Base-by-base conservation (phyloP, 257 asterid genomes). In the Nicotiana tabacum region DNA sequence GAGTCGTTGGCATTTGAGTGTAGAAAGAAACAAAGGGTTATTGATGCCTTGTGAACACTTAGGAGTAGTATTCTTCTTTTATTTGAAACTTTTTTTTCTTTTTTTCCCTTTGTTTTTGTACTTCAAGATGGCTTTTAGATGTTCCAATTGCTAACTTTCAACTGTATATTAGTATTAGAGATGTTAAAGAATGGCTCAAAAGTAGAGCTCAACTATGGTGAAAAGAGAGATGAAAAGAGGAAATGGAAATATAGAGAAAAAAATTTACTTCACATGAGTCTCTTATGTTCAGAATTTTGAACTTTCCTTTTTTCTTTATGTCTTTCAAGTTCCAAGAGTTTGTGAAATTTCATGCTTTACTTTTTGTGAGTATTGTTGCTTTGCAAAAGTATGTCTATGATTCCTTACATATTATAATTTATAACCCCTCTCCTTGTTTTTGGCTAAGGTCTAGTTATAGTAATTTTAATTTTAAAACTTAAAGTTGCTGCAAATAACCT, bases 11-110 rank as follows among this genome's bases (percentile, higher is more conserved):
- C 78, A 81, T 81, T 81, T 68, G 77, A 66, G 35, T 81, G 66
- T 66, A 66, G 83, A 24, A 81, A 81, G 62, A 66, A 81, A 58
- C 83, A 81, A 81, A 81, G 78, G 56, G 64, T 66, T 29, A 66
- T 66, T 48, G 77, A 65, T 66, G 78, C 64, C n/a, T 43, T 64
- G 83, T 65, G 74, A 78, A 13, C 3, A 43, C 43, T 18, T 12
- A 16, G 3, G 51, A 43, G 2, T 72, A 72, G 51, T 48, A 43
- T 78, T 10, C 21, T 55, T 4, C 53, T 10, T 46, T 32, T 66
- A 46, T 39, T 65, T 65, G 53, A 46, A 30, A 9, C 6, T 2
- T 5, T 65, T 35, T 60, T 21, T 16, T 29, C 68, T 39, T 43
- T 81, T 53, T 29, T 53, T 79, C 4, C 17, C 2, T 83, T 46